Conservation (phyloP, 805 yeast species). For the Maudiozyma pseudohumilis region DNA sequence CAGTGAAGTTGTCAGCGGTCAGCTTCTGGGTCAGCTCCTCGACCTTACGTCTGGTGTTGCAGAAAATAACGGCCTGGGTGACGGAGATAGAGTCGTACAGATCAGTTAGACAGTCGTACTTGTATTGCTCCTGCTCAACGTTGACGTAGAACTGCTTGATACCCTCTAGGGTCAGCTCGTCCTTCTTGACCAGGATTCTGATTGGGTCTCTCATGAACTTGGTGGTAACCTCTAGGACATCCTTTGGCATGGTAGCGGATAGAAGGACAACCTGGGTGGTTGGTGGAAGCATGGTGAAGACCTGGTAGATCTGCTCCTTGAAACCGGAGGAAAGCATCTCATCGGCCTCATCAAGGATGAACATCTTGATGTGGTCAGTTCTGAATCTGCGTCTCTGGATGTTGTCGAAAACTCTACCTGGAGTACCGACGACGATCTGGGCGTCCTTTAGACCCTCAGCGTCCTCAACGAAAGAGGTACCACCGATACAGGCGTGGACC, state of each 20-base stretch:
- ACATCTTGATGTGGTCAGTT: constrained; percentile 81
- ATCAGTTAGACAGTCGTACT: constrained; percentile 90
- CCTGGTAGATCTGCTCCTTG: constrained; percentile 89
- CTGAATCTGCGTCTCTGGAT: constrained; percentile 79
- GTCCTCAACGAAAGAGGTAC: constrained; percentile 84
- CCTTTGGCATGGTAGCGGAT: constrained; percentile 88
- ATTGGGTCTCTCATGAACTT: constrained; percentile 92
- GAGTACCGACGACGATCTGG: constrained; percentile 94
- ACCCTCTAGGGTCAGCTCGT: constrained; percentile 89
- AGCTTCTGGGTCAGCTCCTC: constrained; percentile 80
- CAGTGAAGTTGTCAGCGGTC: constrained; percentile 76
- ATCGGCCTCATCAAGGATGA: constrained; percentile 96
- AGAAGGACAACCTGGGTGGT: constrained; percentile 87
- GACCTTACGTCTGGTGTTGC: constrained; percentile 93
- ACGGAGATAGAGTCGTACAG: constrained; percentile 89
- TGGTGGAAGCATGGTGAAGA: constrained; percentile 74
- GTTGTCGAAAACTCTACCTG: constrained; percentile 96
- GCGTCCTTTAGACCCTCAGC: constrained; percentile 71
- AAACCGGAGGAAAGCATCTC: constrained; percentile 84
- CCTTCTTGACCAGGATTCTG: constrained; percentile 87
- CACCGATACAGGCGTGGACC: constrained; percentile 97
- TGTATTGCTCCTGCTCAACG: constrained; percentile 88
- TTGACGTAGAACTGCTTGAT: constrained; percentile 85
- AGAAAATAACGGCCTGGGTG: constrained; percentile 96
- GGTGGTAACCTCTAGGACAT: constrained; percentile 83